Evolutionary conservation across 495 filamentous ascomycete species (phyloP).

Genomic region (Collariella sp.): DNA sequence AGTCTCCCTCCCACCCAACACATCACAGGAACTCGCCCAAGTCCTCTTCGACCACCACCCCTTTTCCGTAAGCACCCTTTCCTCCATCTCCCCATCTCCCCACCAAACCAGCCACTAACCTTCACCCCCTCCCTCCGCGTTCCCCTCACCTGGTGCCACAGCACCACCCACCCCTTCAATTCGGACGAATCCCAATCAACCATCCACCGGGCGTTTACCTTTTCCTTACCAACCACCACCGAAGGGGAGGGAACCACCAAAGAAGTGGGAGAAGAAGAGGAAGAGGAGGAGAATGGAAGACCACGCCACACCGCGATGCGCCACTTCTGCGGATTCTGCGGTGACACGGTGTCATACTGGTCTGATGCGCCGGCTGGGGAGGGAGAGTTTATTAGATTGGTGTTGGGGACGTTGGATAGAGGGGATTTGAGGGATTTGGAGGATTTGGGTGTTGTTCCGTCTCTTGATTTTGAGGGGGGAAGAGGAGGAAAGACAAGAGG

Average conservation of each 20-base stretch:
- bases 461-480: constrained; percentile 20
- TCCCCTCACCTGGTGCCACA: constrained; percentile 67
- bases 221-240: constrained; percentile 42
- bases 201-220: constrained; percentile 68
- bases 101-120: constrained; percentile 18
- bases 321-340: constrained; percentile 86
- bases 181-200: constrained; percentile 64
- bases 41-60: constrained; percentile 61
- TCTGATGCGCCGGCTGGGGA: constrained; percentile 59
- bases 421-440: constrained; percentile 61
- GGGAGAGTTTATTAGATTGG: constrained; percentile 64
- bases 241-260: not conserved
- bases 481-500: not conserved
- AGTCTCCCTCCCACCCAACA: constrained; percentile 53
- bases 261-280: not conserved
- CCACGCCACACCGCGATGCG: constrained; percentile 51
- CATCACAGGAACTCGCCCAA: constrained; percentile 39
- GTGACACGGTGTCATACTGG: constrained; percentile 74
- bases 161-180: constrained; percentile 60
- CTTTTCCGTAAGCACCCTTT: constrained; percentile 49
- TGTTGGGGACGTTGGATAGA: constrained; percentile 59
- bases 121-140: constrained; percentile 70
- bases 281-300: constrained; percentile 9
- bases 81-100: not conserved
- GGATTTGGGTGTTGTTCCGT: constrained; percentile 56